Evolutionary conservation across 2,329 filamentous ascomycete genomes (phyloP), one percentile per base, ranked within the genome.

Genomic region (Fusarium heterosporum): DNA sequence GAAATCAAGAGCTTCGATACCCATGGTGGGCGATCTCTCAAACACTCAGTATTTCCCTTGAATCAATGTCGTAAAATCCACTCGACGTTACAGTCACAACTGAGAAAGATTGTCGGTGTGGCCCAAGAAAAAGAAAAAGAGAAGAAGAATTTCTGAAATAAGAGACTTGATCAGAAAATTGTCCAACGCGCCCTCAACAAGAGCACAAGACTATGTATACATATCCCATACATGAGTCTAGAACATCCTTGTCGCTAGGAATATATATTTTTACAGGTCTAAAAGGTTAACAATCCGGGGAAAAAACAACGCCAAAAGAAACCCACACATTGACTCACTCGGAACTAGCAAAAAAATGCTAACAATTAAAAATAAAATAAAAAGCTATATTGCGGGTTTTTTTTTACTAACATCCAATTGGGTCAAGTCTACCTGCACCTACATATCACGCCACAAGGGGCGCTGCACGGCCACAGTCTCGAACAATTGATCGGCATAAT

Each of bases 1-100:
- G 26, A 97, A 86, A 74, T 95, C 91, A 78, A 56, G 78, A 72
- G 52, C 78, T 48, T 66, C 74, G 30, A 78, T 66, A 25, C 71
- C 73, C 76, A 78, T 78, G 22, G 38, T 64, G 38, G 13, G 32
- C 22, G 38, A 56, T 36, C 22, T 43, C 22, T 22, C 22, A 6
- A 30, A 28, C 16, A 36, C 7, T 45, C 14, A 34, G 32, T 34
- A 34, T 29, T 43, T 34, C 14, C 26, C 13, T 25, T 28, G 17
- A 4, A 10, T 32, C 26, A 34, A 42, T 51, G 12, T 29, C 28
- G 38, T 32, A 17, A 49, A 14, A n/a, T 40, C 32, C 26, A 41
- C 22, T 38, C 17, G 36, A 19, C 22, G 19, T 17, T 34, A 42
- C 36, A n/a, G 9, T 50, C 19, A 39, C 45, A 34, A 34, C 29